Base-by-base conservation (phyloP, 805 yeast genomes). In the Metschnikowia lochheadii region DNA sequence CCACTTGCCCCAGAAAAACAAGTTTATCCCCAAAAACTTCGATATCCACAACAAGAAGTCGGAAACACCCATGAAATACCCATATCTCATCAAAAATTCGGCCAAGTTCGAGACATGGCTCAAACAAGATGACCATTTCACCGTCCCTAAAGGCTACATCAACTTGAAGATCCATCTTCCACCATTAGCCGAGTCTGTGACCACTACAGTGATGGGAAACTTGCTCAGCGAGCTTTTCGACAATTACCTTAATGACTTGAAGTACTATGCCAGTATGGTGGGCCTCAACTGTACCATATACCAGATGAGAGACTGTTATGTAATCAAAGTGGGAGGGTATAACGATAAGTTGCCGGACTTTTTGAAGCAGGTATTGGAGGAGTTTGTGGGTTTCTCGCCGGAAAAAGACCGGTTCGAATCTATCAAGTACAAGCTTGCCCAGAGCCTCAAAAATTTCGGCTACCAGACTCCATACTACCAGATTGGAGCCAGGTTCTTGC, bases 111-210 rank as follows among this genome's bases (percentile, higher is more conserved):
- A 83, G 58, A 70, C 88, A 35, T 92, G 98, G 98, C 88, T 75
- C 66, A 92, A 92, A 65, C 85, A 85, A 59, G 96, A 92, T 69
- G 96, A 92, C 57, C 82, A 84, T 46, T 87, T 92, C 63, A 82
- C 86, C 74, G 87, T 88, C 15, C 99, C 98, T 45, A 87, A 91
- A 69, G 94, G 94, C 0, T 75, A 80, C 44, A 80, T 90, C 31
- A 79, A 80, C 37, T 64, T 89, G 48, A 73, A 79, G 38, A 75
- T 92, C 55, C 84, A 83, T 54, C 69, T 82, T 39, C 95, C 96
- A 1, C 73, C 78, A 11, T 74, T 86, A 0, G 78, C 78, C 44
- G 68, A 79, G 1, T 80, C 85, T n/a, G 82, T 89, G 2, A 66
- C 76, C 29, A 76, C 81, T 44, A 72, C 82, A 2, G 79, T 86